Evolutionary conservation across 2,329 filamentous ascomycete genomes (phyloP).

Genomic region (Aspergillus quadrilineatus): DNA sequence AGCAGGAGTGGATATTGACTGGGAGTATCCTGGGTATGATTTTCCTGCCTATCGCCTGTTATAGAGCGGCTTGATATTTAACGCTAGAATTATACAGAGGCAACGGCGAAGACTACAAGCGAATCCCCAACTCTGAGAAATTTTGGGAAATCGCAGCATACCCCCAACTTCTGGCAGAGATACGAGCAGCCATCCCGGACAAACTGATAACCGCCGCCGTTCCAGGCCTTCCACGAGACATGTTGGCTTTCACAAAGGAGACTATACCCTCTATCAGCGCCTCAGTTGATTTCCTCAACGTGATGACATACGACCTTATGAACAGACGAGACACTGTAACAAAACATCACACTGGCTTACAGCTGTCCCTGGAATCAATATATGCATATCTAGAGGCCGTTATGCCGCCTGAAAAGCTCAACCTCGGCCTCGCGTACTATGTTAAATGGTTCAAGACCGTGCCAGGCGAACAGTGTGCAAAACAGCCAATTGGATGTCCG

Average conservation of each 20-base stretch:
- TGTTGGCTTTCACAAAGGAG: constrained; percentile 10
- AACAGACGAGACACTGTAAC: constrained; percentile 10
- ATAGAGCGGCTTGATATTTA: too few species aligned
- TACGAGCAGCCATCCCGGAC: not conserved
- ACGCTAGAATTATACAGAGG: not conserved
- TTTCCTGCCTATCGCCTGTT: not conserved
- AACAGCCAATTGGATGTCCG: not conserved
- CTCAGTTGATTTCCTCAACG: constrained; percentile 10
- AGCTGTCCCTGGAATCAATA: not conserved
- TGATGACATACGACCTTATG: constrained; percentile 14
- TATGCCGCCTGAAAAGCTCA: constrained; percentile 1
- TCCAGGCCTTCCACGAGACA: constrained; percentile 6
- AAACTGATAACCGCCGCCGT: constrained; percentile 10
- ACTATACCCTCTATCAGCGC: not conserved
- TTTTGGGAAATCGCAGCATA: constrained; percentile 7
- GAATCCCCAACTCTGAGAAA: constrained; percentile 1
- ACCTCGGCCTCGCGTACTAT: constrained; percentile 13
- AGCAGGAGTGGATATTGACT: constrained; percentile 11
- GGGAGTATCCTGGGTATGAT: constrained; percentile 12
- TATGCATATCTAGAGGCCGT: constrained; percentile 5
- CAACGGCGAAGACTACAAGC: constrained; percentile 12
- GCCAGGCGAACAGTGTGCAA: not conserved
- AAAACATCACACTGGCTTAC: constrained; percentile 6
- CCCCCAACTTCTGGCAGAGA: constrained; percentile 1
- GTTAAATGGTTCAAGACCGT: constrained; percentile 9